Evolutionary conservation across 2,329 filamentous ascomycete species (phyloP).

Genomic region (Fusarium acutatum): DNA sequence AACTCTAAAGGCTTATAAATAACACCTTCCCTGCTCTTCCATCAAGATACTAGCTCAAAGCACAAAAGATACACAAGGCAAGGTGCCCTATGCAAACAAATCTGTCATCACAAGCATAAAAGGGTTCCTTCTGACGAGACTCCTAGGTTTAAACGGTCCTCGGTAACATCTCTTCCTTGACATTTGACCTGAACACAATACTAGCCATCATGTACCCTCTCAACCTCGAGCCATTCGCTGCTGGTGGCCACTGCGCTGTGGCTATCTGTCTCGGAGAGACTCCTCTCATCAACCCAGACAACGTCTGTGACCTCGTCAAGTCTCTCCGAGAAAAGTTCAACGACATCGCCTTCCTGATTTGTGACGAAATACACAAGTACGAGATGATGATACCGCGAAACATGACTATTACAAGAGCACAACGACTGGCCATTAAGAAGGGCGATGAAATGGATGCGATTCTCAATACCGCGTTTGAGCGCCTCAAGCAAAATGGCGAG

Average conservation of each 20-base stretch:
- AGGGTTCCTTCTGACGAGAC: accelerated
- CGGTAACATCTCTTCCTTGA: not conserved
- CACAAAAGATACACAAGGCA: not conserved
- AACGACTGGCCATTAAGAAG: not conserved
- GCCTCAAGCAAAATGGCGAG: not conserved
- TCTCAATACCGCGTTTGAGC: not conserved
- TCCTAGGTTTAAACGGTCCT: too few relatives aligned
- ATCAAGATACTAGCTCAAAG: not conserved
- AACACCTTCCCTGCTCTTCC: too few relatives aligned
- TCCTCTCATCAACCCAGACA: not conserved
- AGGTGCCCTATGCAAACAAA: not conserved
- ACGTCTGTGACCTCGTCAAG: not conserved
- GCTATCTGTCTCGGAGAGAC: not conserved
- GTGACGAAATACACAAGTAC: not conserved
- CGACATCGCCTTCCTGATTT: not conserved
- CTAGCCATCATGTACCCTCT: not conserved
- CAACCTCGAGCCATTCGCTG: not conserved
- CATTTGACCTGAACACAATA: accelerated
- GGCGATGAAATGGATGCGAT: not conserved
- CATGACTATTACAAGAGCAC: not conserved
- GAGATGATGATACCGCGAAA: not conserved
- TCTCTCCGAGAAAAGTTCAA: not conserved
- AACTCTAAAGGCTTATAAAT: accelerated
- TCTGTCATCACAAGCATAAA: not conserved
- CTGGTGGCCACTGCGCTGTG: not conserved